These are phyloP conservation scores for Vanilla planifolia DNA, from an alignment of 106 monocot genomes.

Conservation along the genomic window DNA sequence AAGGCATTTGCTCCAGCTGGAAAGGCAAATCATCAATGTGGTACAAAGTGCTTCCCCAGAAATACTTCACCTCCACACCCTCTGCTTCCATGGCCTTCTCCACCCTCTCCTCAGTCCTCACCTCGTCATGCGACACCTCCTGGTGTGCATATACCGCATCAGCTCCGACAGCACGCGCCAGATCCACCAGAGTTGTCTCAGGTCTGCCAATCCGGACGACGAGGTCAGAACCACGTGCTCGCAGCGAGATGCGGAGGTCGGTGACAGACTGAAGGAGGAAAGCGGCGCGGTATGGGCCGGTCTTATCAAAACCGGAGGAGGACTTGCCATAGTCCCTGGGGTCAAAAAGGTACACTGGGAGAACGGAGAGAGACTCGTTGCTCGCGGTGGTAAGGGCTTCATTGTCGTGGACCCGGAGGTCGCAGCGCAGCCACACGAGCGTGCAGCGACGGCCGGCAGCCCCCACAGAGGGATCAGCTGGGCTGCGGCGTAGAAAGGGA, in stretches of 20 bases:
- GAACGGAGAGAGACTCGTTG: slow-evolving; percentile 66
- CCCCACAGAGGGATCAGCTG: slow-evolving; percentile 34
- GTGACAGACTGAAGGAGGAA: slow-evolving; percentile 83
- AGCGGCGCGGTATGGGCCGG: slow-evolving; percentile 78
- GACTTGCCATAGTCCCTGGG: slow-evolving; percentile 86
- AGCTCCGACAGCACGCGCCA: slow-evolving; percentile 62
- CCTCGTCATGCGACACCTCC: slow-evolving; percentile 81
- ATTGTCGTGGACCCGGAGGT: slow-evolving; percentile 94
- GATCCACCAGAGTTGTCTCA: slow-evolving; percentile 61
- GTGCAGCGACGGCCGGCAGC: slow-evolving; percentile 64
- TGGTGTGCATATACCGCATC: slow-evolving; percentile 83
- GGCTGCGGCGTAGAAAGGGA: slow-evolving; percentile 36
- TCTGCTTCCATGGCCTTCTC: slow-evolving; percentile 78
- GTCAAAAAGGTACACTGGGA: slow-evolving; percentile 90
- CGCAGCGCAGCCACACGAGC: slow-evolving; percentile 84
- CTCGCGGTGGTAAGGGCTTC: slow-evolving; percentile 63
- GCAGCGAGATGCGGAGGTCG: slow-evolving; percentile 56
- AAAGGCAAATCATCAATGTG: slow-evolving; percentile 90
- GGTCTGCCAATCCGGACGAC: slow-evolving; percentile 80
- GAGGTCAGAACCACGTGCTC: slow-evolving; percentile 77
- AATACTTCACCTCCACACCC: slow-evolving; percentile 92
- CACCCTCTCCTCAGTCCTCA: slow-evolving; percentile 66
- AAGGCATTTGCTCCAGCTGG: slow-evolving; percentile 75
- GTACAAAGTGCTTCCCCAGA: slow-evolving; percentile 97
- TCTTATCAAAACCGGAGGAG: slow-evolving; percentile 78